Conservation (phyloP, 441 rosid species). For the Populus trichocarpa region DNA sequence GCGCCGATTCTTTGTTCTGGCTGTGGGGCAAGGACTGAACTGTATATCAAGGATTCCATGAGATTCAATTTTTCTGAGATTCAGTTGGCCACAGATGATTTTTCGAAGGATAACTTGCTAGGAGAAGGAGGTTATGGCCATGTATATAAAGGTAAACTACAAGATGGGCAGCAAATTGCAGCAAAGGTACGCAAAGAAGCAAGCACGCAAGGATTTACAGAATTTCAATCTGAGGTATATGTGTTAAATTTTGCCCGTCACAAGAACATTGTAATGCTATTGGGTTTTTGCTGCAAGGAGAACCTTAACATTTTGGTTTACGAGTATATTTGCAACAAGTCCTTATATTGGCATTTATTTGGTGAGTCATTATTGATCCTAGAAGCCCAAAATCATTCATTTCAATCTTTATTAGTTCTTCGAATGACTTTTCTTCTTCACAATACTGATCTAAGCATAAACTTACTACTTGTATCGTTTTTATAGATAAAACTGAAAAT, state of each 20-base stretch:
- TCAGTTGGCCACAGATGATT: slow-evolving; percentile 48
- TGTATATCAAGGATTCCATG: slow-evolving; percentile 43
- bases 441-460: background rate
- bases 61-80: slow-evolving; percentile 42
- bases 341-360: slow-evolving; percentile 60
- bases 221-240: slow-evolving; percentile 49
- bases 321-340: slow-evolving; percentile 65
- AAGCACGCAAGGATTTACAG: slow-evolving; percentile 49
- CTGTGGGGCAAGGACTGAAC: slow-evolving; percentile 47
- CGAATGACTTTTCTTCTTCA: background rate
- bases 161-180: slow-evolving; percentile 52
- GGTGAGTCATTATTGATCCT: slow-evolving; percentile 28
- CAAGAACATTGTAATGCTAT: slow-evolving; percentile 70
- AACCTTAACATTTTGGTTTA: slow-evolving; percentile 56
- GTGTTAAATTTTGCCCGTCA: slow-evolving; percentile 56
- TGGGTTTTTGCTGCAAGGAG: slow-evolving; percentile 66
- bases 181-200: slow-evolving; percentile 61
- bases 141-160: slow-evolving; percentile 53
- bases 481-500: slow-evolving; percentile 31
- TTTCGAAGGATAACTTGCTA: slow-evolving; percentile 41
- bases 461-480: background rate
- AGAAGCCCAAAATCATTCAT: background rate
- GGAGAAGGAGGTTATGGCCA: slow-evolving; percentile 72
- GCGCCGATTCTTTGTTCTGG: slow-evolving; percentile 48
- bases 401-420: background rate